phyloP scores from a whole-genome alignment of 176 grass and related monocot genomes.

The Triticum urartu region DNA sequence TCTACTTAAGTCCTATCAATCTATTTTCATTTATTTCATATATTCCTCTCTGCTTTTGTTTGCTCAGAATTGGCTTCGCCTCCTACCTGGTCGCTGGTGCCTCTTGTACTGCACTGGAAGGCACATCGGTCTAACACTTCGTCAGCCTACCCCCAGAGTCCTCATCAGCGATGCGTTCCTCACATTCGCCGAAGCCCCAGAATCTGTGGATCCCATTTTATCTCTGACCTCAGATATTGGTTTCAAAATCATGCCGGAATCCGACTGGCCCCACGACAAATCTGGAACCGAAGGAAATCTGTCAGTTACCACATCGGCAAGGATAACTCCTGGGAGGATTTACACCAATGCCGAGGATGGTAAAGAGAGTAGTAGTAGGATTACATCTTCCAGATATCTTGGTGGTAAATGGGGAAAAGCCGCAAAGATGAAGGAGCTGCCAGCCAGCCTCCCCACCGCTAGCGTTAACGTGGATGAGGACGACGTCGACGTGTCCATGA shows the following conservation, averaged over 20 bases:
- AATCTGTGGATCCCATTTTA: slow-evolving; percentile 31
- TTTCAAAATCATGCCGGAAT: slow-evolving; percentile 81
- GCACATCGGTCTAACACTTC: slow-evolving; percentile 88
- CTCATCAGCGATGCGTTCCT: slow-evolving; percentile 70
- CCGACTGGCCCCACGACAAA: slow-evolving; percentile 88
- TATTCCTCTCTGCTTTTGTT: slow-evolving; percentile 30
- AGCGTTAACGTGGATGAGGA: slow-evolving; percentile 51
- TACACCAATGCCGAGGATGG: slow-evolving; percentile 54
- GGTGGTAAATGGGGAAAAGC: slow-evolving; percentile 53
- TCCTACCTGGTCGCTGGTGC: slow-evolving; percentile 76
- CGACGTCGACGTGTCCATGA: slow-evolving; percentile 61
- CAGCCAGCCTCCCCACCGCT: slow-evolving; percentile 57
- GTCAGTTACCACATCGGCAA: slow-evolving; percentile 48
- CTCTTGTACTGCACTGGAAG: slow-evolving; percentile 85
- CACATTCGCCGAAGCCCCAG: slow-evolving; percentile 36
- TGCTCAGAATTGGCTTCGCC: slow-evolving; percentile 66
- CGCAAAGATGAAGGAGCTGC: slow-evolving; percentile 54
- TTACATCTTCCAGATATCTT: slow-evolving; percentile 36
- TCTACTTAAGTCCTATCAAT: not conserved
- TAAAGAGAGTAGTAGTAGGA: slow-evolving; percentile 11
- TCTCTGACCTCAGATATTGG: slow-evolving; percentile 61
- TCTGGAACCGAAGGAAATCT: slow-evolving; percentile 60
- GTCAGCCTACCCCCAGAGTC: slow-evolving; percentile 64
- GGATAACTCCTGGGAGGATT: slow-evolving; percentile 59
- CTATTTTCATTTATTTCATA: not conserved